Evolutionary conservation across 2,329 filamentous ascomycete genomes (phyloP), one percentile per base, ranked within the genome.

Genomic region (Chrysoporthe puriensis): DNA sequence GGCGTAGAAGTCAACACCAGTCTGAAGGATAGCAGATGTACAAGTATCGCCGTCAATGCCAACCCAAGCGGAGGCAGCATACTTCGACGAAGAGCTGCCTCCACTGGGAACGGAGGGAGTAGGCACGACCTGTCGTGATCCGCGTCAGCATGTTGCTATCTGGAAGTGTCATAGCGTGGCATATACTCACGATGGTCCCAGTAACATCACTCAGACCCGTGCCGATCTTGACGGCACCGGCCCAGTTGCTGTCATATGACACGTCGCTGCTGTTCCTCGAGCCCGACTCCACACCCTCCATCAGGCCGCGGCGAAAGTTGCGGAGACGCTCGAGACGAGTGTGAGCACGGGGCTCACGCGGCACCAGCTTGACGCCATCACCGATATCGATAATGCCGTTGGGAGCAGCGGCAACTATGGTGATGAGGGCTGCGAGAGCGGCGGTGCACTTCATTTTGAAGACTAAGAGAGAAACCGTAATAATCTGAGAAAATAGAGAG

Each of bases 241-340:
- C 83, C 87, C 87, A 89, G 79, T 88, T 89, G 72, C 77, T 79
- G 68, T 79, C 83, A 77, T 88, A 88, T 42, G 80, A 71, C 36
- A 84, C 80, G 18, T 85, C 73, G 60, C 77, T 78, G 42, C 77
- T 80, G 72, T 79, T 80, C 52, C 74, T 71, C 9, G 73, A 63
- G 21, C 70, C 70, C 57, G 77, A 75, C 36, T 77, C 73, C 58
- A 72, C 71, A 16, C 72, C 73, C 68, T 74, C 77, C 66, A 73
- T 78, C 43, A 64, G 68, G 44, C 65, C 56, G 63, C 73, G 76
- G 71, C 72, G 75, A 70, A 70, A 78, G 66, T 70, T 73, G 70
- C 70, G 72, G 60, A 64, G 71, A 69, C 70, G 68, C 57, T 72
- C 75, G 68, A 73, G 73, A 71, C 66, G 74, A 67, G 56, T 73